Base-by-base conservation (phyloP, 306 rosid genomes). In the Lathyrus oleraceus region DNA sequence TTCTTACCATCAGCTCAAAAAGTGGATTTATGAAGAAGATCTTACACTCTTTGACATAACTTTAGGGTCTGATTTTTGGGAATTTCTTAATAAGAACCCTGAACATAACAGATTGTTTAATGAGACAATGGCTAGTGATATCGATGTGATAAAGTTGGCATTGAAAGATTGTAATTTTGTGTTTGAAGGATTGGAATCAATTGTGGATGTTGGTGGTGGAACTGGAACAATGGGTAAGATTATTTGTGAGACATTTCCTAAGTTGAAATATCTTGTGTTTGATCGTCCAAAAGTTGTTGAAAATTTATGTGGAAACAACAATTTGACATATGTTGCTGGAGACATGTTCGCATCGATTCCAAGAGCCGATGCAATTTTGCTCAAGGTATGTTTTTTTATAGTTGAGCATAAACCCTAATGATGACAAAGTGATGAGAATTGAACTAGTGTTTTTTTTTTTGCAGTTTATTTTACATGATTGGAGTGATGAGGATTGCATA, bases 401-500 rank as follows among this genome's bases (percentile, higher is more conserved):
- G 25, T 23, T 23, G 1, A 23, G 0, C 25, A 23, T 23, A 23
- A 23, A 23, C 25, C 25, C 25, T 23, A n/a, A n/a, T n/a, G n/a
- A n/a, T n/a, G n/a, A n/a, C n/a, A n/a, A n/a, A n/a, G n/a, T n/a
- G n/a, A n/a, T n/a, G n/a, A n/a, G n/a, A n/a, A n/a, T n/a, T n/a
- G n/a, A n/a, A n/a, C n/a, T n/a, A n/a, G n/a, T n/a, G n/a, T n/a
- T n/a, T n/a, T n/a, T n/a, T n/a, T 25, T 3, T 3, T 25, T 25
- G 42, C 32, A 78, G 78, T 60, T 20, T 58, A 66, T 66, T n/a
- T 38, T 83, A 25, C 86, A 79, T 30, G 45, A 49, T 58, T 68
- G 78, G 76, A 71, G 23, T 8, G 83, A 81, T 8, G 73, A 81
- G 2, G 58, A 83, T 12, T 78, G 88, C 73, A 15, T 21, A 47